Base-by-base conservation (phyloP, 1,139 yeast genomes). In the Kazachstania sp. region DNA sequence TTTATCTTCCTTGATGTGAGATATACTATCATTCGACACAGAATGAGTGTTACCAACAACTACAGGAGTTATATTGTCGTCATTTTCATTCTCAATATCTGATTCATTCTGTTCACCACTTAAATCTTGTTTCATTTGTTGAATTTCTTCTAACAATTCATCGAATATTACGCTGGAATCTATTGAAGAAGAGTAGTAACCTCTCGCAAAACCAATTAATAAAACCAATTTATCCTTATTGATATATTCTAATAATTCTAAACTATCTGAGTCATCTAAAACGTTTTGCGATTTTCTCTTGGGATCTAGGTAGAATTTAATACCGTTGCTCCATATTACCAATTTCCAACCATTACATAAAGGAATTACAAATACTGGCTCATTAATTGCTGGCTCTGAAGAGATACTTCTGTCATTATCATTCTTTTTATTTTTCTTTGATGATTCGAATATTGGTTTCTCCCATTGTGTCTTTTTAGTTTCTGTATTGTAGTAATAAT, bases 381-480 rank as follows among this genome's bases (percentile, higher is more conserved):
- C 37, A n/a, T 44, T 39, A 9, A 45, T 49, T 5, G 18, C 16
- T 12, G 20, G 15, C 15, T 23, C 26, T 32, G 3, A 9, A 13
- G 26, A 8, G 13, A 12, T 19, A 7, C 26, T 18, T 12, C 26
- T 36, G 13, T 9, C 4, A 16, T 18, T n/a, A 8, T 2, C 12
- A 32, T 6, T 18, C 2, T 15, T 6, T 11, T 32, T 32, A 3
- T 15, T 9, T 7, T 13, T 28, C 6, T 4, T 4, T 8, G 35
- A 6, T 9, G 26, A 12, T 30, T 38, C 18, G 3, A 28, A 78
- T 15, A 70, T 77, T 0, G 97, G 97, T 53, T 79, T 77, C 6
- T 83, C 84, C 95, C 96, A 87, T 41, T 83, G 81, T 0, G 95
- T 80, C 55, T 79, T 79, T 49, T 79, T 75, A 0, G 95, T 84